These are phyloP conservation scores for Lactuca saligna DNA, from an alignment of 129 eudicot species.

Conservation along the genomic window DNA sequence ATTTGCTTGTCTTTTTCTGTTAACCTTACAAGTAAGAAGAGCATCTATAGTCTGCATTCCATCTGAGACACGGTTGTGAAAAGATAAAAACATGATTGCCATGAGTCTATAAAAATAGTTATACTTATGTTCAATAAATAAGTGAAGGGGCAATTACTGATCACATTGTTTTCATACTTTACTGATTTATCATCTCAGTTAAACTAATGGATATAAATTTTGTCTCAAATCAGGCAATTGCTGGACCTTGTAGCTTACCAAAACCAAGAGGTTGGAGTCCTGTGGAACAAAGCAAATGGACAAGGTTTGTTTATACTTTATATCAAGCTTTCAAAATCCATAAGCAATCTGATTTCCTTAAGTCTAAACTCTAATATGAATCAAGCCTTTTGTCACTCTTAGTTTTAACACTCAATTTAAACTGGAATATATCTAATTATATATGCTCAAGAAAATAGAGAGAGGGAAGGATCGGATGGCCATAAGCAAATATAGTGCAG, in stretches of 20 bases:
- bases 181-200: slow-evolving; percentile 4
- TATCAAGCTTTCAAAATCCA: slow-evolving; percentile 17
- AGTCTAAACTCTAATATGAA: neutral
- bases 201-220: neutral
- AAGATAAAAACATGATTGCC: slow-evolving; percentile 19
- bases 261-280: slow-evolving; percentile 98
- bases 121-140: no score
- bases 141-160: neutral
- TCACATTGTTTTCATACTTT: slow-evolving; percentile 8
- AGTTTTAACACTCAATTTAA: neutral
- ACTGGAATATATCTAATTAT: no score
- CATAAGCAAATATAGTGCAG: no score
- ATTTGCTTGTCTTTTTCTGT: slow-evolving; percentile 69
- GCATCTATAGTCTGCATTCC: slow-evolving; percentile 91
- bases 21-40: slow-evolving; percentile 80
- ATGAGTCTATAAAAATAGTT: neutral
- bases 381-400: neutral
- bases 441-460: no score
- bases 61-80: slow-evolving; percentile 82
- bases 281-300: slow-evolving; percentile 96
- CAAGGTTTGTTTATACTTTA: slow-evolving; percentile 53
- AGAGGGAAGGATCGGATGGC: no score
- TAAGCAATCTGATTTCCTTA: slow-evolving; percentile 2
- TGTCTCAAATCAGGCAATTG: slow-evolving; percentile 72
- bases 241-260: slow-evolving; percentile 89